These are phyloP conservation scores for Amanita rimosa DNA, from an alignment of 768 basidiomycete genomes.

Conservation along the genomic window DNA sequence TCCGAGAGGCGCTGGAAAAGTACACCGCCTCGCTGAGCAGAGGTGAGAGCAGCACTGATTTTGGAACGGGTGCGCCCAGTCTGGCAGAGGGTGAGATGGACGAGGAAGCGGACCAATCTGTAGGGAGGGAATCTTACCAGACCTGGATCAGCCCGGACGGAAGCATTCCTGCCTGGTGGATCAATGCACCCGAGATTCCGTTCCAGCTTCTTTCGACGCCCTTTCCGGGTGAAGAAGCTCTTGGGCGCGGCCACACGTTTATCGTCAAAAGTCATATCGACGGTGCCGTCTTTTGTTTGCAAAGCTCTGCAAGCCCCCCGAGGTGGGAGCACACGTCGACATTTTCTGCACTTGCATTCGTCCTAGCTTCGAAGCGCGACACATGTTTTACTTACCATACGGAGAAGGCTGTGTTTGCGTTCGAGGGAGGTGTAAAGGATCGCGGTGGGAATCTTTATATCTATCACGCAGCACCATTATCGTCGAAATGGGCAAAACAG, in stretches of 20 bases:
- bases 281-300: slow-evolving; percentile 49
- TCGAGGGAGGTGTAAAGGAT: slow-evolving; percentile 63
- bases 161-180: slow-evolving; percentile 29
- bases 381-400: slow-evolving; percentile 78
- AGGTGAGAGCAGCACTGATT: slow-evolving; percentile 51
- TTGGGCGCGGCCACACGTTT: slow-evolving; percentile 26
- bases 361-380: slow-evolving; percentile 87
- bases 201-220: slow-evolving; percentile 57
- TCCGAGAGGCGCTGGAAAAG: slow-evolving; percentile 78
- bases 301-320: slow-evolving; percentile 12
- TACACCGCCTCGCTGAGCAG: slow-evolving; percentile 64
- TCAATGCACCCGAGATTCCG: slow-evolving; percentile 21
- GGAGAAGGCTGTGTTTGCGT: slow-evolving; percentile 54
- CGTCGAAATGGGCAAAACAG: slow-evolving; percentile 64
- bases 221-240: slow-evolving; percentile 38
- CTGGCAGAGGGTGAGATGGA: slow-evolving; percentile 86
- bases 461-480: slow-evolving; percentile 48
- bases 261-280: slow-evolving; percentile 67
- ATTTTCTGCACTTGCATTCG: slow-evolving; percentile 84
- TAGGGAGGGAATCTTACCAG: slow-evolving; percentile 53
- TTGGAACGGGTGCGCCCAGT: slow-evolving; percentile 64
- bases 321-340: slow-evolving; percentile 74
- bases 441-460: slow-evolving; percentile 80
- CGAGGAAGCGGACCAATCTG: slow-evolving; percentile 71
- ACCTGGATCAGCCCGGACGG: slow-evolving; percentile 59